Evolutionary conservation across 2,329 filamentous ascomycete species (phyloP).

Genomic region (Blumeria hordei): DNA sequence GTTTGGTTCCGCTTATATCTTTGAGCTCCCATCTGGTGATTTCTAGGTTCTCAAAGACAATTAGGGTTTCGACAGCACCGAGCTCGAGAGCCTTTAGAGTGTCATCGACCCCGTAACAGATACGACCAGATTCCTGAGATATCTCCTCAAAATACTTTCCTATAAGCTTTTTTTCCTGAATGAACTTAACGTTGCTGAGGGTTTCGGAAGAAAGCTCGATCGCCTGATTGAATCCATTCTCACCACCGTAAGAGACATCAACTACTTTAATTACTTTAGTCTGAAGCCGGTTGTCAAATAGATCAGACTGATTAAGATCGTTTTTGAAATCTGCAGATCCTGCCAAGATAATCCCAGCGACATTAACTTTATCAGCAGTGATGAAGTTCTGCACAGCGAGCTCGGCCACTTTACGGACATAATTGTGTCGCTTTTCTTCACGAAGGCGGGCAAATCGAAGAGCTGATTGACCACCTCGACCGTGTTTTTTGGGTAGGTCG

Average conservation of each 20-base stretch:
- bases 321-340: constrained; percentile 99
- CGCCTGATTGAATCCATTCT: constrained; percentile 99
- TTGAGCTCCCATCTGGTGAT: constrained; percentile 82
- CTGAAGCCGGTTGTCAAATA: constrained; percentile 82
- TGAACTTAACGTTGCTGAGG: constrained; percentile 97
- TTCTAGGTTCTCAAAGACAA: constrained; percentile 94
- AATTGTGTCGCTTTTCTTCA: constrained; percentile 99
- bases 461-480: constrained; percentile 97
- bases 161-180: constrained; percentile 99
- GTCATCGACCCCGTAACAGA: constrained; percentile 96
- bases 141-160: constrained; percentile 98
- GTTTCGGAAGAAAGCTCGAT: constrained; percentile 92
- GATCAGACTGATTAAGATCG: constrained; percentile 87
- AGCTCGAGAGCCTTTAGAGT: constrained; percentile 91
- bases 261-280: constrained; percentile 98
- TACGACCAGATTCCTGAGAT: constrained; percentile 84
- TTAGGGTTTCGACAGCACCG: constrained; percentile 79
- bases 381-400: constrained; percentile 98
- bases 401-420: constrained; percentile 95
- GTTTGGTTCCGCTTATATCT: constrained; percentile 44
- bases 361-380: constrained; percentile 94
- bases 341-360: constrained; percentile 80
- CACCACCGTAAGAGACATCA: constrained; percentile 93
- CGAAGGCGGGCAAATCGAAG: constrained; percentile 97
- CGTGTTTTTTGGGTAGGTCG: constrained; percentile 98